These are phyloP conservation scores for Colletotrichum chlorophyti DNA, from an alignment of 2,329 filamentous ascomycete genomes.

Conservation along the genomic window DNA sequence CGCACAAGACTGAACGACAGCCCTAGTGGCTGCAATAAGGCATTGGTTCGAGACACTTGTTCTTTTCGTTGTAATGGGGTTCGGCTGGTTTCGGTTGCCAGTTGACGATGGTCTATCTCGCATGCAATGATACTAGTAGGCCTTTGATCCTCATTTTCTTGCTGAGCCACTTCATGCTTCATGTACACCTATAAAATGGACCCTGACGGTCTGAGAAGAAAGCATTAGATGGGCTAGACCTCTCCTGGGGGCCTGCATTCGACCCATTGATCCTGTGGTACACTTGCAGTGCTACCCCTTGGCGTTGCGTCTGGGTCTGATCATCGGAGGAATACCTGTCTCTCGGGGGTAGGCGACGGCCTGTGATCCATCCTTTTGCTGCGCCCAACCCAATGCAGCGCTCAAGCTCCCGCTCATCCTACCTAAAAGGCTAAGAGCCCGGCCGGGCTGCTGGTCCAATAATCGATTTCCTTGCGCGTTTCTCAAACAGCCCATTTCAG, in stretches of 20 bases:
- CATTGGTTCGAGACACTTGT: neutral
- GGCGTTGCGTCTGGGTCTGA: neutral
- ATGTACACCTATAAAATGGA: too few species aligned
- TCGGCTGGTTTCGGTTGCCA: too few species aligned
- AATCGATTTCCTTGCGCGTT: too few species aligned
- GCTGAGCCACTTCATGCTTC: too few species aligned
- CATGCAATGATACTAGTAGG: too few species aligned
- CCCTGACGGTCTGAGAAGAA: conserved; percentile 1
- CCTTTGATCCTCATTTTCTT: too few species aligned
- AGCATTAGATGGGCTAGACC: conserved; percentile 12
- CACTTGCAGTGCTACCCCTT: conserved; percentile 1
- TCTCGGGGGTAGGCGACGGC: conserved; percentile 7
- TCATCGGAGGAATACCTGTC: conserved; percentile 16
- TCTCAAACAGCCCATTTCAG: too few species aligned
- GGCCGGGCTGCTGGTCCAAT: neutral
- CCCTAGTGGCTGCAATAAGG: neutral
- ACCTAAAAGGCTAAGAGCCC: too few species aligned
- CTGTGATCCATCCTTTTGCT: conserved; percentile 10
- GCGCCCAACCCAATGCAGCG: conserved; percentile 9
- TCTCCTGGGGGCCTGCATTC: conserved; percentile 1
- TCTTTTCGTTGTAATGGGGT: too few species aligned
- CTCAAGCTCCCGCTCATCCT: conserved; percentile 6
- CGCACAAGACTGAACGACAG: neutral
- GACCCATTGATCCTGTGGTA: conserved; percentile 1
- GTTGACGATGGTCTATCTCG: neutral